Evolutionary conservation across 352 stramenopile species (phyloP).

Genomic region (Phytopythium sindhum): DNA sequence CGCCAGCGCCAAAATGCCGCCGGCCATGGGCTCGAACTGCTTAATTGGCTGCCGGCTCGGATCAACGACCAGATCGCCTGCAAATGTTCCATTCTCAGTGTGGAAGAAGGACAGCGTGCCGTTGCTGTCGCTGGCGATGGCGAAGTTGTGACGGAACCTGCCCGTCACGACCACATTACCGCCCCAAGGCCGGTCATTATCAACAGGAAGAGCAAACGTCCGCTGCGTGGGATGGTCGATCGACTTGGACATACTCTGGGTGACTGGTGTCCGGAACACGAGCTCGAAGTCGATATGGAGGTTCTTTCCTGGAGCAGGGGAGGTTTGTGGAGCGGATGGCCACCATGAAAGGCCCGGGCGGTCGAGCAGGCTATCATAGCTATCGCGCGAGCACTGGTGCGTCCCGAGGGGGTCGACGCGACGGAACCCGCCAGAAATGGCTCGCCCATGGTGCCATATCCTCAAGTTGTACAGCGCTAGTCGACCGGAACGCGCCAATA

Average conservation of each 20-base stretch:
- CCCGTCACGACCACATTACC: constrained; percentile 20
- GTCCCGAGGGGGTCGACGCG: constrained; percentile 14
- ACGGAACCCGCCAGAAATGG: constrained; percentile 21
- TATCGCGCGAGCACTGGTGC: constrained; percentile 13
- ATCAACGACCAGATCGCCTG: constrained; percentile 9
- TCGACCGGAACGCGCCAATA: constrained; percentile 19
- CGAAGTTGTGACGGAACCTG: constrained; percentile 15
- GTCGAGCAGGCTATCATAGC: not conserved
- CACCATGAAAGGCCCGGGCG: constrained; percentile 6
- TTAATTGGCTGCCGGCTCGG: constrained; percentile 4
- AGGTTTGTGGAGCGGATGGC: constrained; percentile 1
- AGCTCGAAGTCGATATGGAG: constrained; percentile 31
- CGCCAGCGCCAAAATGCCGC: constrained; percentile 19
- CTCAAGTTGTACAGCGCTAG: constrained; percentile 24
- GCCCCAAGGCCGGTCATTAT: not conserved
- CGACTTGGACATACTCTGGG: not conserved
- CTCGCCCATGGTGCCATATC: constrained; percentile 23
- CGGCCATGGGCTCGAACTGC: constrained; percentile 15
- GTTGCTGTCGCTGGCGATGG: constrained; percentile 15
- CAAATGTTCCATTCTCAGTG: constrained; percentile 21
- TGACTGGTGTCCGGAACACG: constrained; percentile 13
- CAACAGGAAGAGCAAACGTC: not conserved
- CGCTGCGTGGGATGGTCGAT: not conserved
- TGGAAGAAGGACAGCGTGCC: constrained; percentile 20
- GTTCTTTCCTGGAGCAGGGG: constrained; percentile 19